phyloP scores from a whole-genome alignment of 2,329 filamentous ascomycete species.

The Ophiostoma sp. region DNA sequence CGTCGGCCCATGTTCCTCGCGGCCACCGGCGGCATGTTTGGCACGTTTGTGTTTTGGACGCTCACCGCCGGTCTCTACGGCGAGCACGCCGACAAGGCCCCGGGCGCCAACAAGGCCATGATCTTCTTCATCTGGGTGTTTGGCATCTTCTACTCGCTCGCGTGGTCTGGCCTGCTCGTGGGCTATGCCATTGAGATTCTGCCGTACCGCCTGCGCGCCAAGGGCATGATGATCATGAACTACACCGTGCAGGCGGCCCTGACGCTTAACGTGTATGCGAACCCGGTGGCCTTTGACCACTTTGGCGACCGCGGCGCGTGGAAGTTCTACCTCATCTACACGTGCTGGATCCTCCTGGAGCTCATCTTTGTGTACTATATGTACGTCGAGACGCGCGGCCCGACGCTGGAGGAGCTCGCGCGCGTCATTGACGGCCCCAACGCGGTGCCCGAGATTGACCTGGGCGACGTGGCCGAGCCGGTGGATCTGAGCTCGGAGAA shows the following conservation, averaged over 20 bases:
- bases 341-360: slow-evolving; percentile 23
- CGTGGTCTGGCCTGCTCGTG: slow-evolving; percentile 42
- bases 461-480: slow-evolving; percentile 11
- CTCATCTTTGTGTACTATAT: slow-evolving; percentile 30
- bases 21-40: slow-evolving; percentile 25
- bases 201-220: slow-evolving; percentile 25
- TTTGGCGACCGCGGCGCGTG: slow-evolving; percentile 23
- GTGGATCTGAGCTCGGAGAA: neutral
- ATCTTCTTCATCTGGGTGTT: slow-evolving; percentile 23
- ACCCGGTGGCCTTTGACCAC: slow-evolving; percentile 26
- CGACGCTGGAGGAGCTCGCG: slow-evolving; percentile 37
- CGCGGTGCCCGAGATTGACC: slow-evolving; percentile 21
- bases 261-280: slow-evolving; percentile 26
- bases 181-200: slow-evolving; percentile 25
- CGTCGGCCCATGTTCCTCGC: slow-evolving; percentile 29
- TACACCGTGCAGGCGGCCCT: slow-evolving; percentile 21
- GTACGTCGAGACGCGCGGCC: slow-evolving; percentile 26
- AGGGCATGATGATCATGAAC: slow-evolving; percentile 24
- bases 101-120: slow-evolving; percentile 22
- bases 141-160: slow-evolving; percentile 35
- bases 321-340: slow-evolving; percentile 29
- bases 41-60: slow-evolving; percentile 23
- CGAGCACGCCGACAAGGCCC: slow-evolving; percentile 50
- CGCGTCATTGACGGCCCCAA: slow-evolving; percentile 41
- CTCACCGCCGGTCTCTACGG: slow-evolving; percentile 38